These are phyloP conservation scores for Entomortierella beljakovae DNA, from an alignment of 192 early-diverging fungal species.

Conservation along the genomic window DNA sequence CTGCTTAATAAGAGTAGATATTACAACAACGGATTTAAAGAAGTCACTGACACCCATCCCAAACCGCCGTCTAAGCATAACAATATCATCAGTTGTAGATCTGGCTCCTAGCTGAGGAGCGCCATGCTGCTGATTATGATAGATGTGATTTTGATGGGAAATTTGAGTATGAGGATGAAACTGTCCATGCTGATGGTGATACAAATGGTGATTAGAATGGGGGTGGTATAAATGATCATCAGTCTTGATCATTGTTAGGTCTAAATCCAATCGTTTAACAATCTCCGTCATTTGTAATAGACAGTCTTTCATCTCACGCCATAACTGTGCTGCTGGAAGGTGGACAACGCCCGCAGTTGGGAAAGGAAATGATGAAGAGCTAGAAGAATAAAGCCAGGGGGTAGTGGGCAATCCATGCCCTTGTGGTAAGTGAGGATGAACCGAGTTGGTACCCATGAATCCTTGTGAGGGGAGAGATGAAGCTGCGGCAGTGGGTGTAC, in stretches of 20 bases:
- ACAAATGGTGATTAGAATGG: constrained; percentile 5
- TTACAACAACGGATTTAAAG: constrained; percentile 42
- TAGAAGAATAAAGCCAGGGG: constrained; percentile 9
- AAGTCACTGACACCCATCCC: constrained; percentile 51
- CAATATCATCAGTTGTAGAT: constrained; percentile 8
- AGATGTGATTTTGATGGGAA: constrained; percentile 7
- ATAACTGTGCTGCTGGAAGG: constrained; percentile 23
- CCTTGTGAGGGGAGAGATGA: constrained; percentile 41
- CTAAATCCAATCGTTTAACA: constrained; percentile 41
- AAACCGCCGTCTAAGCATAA: constrained; percentile 31
- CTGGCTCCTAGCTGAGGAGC: neutral
- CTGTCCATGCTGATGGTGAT: constrained; percentile 20
- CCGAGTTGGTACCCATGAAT: constrained; percentile 9
- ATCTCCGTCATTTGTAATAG: constrained; percentile 52
- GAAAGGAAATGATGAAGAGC: constrained; percentile 1
- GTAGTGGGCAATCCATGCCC: neutral
- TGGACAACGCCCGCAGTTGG: neutral
- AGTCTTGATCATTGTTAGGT: constrained; percentile 44
- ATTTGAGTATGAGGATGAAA: neutral
- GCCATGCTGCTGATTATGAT: constrained; percentile 18
- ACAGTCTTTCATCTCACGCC: constrained; percentile 48
- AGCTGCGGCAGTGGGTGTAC: neutral
- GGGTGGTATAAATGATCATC: constrained; percentile 20
- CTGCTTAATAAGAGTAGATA: constrained; percentile 40
- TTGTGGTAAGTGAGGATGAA: constrained; percentile 2